Evolutionary conservation across 2,329 filamentous ascomycete genomes (phyloP).

Genomic region (Pseudogymnoascus sp.): DNA sequence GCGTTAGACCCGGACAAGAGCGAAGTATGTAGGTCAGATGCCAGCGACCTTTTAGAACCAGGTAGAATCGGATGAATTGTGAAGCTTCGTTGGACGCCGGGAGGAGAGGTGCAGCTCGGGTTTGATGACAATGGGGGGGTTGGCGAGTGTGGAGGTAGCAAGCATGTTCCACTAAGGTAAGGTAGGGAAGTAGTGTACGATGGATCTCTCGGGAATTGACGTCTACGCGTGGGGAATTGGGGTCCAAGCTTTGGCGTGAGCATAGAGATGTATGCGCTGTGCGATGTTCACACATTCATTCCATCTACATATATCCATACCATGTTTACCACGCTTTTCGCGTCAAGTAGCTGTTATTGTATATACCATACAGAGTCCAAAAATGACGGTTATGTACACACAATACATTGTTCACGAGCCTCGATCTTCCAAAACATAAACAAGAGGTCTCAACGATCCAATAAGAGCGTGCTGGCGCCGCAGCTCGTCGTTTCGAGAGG

Average conservation of each 20-base stretch:
- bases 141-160: slow-evolving; percentile 7
- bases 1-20: slow-evolving; percentile 1
- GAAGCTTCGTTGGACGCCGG: not conserved
- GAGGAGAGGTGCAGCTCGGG: slow-evolving; percentile 2
- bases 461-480: not conserved
- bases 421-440: slow-evolving; percentile 1
- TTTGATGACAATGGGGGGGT: slow-evolving; percentile 7
- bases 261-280: not conserved
- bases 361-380: not conserved
- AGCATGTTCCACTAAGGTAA: slow-evolving; percentile 8
- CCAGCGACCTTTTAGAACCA: slow-evolving; percentile 1
- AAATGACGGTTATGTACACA: not conserved
- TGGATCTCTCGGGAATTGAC: slow-evolving; percentile 8
- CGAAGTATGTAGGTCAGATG: slow-evolving; percentile 4
- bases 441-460: not conserved
- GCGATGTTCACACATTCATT: not conserved
- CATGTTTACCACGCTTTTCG: slow-evolving; percentile 1
- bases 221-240: slow-evolving; percentile 5
- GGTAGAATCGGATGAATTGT: slow-evolving; percentile 3
- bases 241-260: slow-evolving; percentile 1
- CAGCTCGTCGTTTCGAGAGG: slow-evolving; percentile 2
- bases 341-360: not conserved
- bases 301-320: not conserved
- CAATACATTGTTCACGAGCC: slow-evolving; percentile 2
- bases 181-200: slow-evolving; percentile 6